Percentiles rank a stretch among this genome's conserved stretches.
phyloP scores from a whole-genome alignment of 1,139 yeast species.

The Scheffersomyces cryptocercus region DNA sequence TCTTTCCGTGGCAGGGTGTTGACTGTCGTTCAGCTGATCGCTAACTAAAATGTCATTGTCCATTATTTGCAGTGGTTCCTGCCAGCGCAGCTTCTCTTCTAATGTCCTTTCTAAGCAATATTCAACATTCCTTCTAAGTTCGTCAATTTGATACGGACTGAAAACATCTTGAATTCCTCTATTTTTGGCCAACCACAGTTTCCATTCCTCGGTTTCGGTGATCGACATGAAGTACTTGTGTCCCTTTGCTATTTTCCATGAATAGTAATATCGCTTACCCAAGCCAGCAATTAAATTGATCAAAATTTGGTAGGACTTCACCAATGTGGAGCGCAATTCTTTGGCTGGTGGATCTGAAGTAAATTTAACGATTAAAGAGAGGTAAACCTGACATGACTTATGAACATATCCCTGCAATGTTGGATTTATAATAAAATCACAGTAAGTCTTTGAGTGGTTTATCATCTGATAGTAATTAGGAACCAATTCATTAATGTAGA shows the following conservation, averaged over 20 bases:
- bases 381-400: slow-evolving; percentile 33
- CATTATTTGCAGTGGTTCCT: background rate
- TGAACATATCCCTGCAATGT: slow-evolving; percentile 36
- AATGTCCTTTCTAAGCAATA: background rate
- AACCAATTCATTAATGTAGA: slow-evolving; percentile 33
- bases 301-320: slow-evolving; percentile 4
- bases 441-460: slow-evolving; percentile 31
- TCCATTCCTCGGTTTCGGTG: slow-evolving; percentile 8
- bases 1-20: background rate
- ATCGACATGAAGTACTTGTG: slow-evolving; percentile 7
- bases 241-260: slow-evolving; percentile 11
- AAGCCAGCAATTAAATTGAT: slow-evolving; percentile 8
- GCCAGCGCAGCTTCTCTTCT: background rate
- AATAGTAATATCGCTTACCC: slow-evolving; percentile 11
- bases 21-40: background rate
- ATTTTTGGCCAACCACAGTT: slow-evolving; percentile 6
- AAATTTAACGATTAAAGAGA: slow-evolving; percentile 30
- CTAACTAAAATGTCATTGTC: background rate
- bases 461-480: slow-evolving; percentile 36
- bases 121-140: slow-evolving; percentile 2
- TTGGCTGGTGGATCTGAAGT: slow-evolving; percentile 10
- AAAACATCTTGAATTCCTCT: slow-evolving; percentile 5
- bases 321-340: slow-evolving; percentile 6
- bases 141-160: slow-evolving; percentile 6
- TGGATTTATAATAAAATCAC: slow-evolving; percentile 46